Percentiles rank a stretch among this genome's conserved stretches.
phyloP scores from a whole-genome alignment of 2,329 filamentous ascomycete genomes.

The Xylaria sp. region DNA sequence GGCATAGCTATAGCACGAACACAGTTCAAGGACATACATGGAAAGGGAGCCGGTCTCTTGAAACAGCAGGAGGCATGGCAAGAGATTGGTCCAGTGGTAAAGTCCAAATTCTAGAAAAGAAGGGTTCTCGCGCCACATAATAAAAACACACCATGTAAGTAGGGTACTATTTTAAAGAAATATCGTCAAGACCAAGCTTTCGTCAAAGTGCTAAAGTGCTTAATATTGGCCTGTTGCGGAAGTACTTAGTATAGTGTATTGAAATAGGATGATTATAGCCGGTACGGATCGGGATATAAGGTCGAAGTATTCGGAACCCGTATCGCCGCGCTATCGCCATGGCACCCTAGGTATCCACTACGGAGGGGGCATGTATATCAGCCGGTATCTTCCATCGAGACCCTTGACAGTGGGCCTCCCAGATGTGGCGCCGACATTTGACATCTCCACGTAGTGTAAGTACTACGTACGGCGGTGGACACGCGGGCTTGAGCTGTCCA shows the following conservation, averaged over 20 bases:
- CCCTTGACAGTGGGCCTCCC: neutral
- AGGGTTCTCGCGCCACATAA: constrained; percentile 2
- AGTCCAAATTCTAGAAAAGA: neutral
- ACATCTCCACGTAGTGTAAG: constrained; percentile 1
- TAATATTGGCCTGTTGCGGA: neutral
- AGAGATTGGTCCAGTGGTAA: neutral
- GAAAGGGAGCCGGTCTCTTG: neutral
- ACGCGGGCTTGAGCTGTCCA: constrained; percentile 6
- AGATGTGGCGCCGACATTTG: constrained; percentile 8
- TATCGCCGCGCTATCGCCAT: neutral
- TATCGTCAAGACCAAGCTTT: neutral
- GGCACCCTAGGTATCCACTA: neutral
- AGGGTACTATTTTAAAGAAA: constrained; percentile 1
- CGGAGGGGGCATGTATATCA: neutral
- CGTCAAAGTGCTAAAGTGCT: neutral
- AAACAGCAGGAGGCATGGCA: neutral
- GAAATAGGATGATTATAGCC: neutral
- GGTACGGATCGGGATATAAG: neutral
- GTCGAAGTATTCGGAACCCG: neutral
- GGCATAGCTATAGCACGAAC: neutral
- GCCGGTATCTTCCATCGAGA: neutral
- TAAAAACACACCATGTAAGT: neutral
- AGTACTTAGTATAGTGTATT: too few species aligned
- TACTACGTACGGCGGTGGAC: neutral
- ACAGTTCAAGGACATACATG: neutral